These are phyloP conservation scores for Wickerhamiella alocasiicola DNA, from an alignment of 805 yeast species.

Conservation along the genomic window DNA sequence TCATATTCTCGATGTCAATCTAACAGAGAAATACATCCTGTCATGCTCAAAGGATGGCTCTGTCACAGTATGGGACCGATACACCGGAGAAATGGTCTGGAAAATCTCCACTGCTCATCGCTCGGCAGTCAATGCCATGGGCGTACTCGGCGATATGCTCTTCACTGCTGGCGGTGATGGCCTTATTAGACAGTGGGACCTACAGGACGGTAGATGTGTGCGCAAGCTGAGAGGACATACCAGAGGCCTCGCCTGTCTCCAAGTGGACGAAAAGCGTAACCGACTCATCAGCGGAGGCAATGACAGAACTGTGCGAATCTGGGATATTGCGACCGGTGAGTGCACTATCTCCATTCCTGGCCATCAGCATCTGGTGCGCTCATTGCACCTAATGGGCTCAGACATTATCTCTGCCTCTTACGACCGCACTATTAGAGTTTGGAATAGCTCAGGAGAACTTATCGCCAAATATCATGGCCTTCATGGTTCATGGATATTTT, in stretches of 20 bases:
- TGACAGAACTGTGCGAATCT: slow-evolving; percentile 74
- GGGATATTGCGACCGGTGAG: slow-evolving; percentile 68
- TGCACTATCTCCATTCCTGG: slow-evolving; percentile 62
- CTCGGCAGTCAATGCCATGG: slow-evolving; percentile 30
- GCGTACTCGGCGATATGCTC: slow-evolving; percentile 19
- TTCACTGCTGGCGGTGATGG: slow-evolving; percentile 49
- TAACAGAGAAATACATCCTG: slow-evolving; percentile 35
- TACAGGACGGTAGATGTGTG: slow-evolving; percentile 52
- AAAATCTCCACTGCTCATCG: slow-evolving; percentile 21
- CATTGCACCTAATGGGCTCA: slow-evolving; percentile 22
- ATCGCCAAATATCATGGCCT: slow-evolving; percentile 22
- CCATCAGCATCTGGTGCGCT: slow-evolving; percentile 76
- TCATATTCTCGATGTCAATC: slow-evolving; percentile 86
- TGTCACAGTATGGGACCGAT: slow-evolving; percentile 24
- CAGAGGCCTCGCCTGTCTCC: slow-evolving; percentile 75
- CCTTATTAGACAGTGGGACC: slow-evolving; percentile 73
- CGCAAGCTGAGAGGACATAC: slow-evolving; percentile 66
- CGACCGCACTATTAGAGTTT: slow-evolving; percentile 28
- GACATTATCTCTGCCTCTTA: slow-evolving; percentile 28
- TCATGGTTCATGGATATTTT: slow-evolving; percentile 28
- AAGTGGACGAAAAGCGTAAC: slow-evolving; percentile 56
- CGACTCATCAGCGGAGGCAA: slow-evolving; percentile 74
- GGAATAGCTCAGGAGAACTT: slow-evolving; percentile 25
- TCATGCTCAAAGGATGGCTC: slow-evolving; percentile 29
- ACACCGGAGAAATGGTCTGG: slow-evolving; percentile 15